A percentile compares a stretch with the other conserved stretches of the same genome.
These are phyloP conservation scores for Leccinum pellstonianum DNA, from an alignment of 768 basidiomycete genomes.

Conservation along the genomic window DNA sequence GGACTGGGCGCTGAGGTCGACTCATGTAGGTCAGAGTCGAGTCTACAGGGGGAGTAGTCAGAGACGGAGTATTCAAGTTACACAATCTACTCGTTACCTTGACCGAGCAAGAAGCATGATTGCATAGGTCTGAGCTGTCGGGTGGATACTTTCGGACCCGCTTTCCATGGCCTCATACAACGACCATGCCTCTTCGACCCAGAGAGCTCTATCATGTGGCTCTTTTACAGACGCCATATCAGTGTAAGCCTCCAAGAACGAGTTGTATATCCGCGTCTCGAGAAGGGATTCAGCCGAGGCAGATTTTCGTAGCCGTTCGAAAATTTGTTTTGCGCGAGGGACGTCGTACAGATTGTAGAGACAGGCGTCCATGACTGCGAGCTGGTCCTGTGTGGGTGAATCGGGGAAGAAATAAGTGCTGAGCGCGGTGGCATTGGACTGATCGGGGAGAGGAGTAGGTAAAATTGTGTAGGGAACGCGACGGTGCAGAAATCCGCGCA, in stretches of 20 bases:
- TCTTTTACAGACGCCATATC: conserved; percentile 54
- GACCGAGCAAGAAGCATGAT: conserved; percentile 50
- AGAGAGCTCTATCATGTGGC: conserved; percentile 42
- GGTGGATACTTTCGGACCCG: conserved; percentile 44
- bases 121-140: conserved; percentile 64
- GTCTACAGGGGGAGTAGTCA: too few species aligned
- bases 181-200: conserved; percentile 62
- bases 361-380: conserved; percentile 82
- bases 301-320: conserved; percentile 55
- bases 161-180: conserved; percentile 60
- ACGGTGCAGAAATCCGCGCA: conserved; percentile 51
- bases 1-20: too few species aligned
- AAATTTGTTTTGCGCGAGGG: conserved; percentile 70
- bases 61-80: too few species aligned
- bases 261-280: conserved; percentile 54
- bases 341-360: conserved; percentile 51
- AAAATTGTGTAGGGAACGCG: conserved; percentile 53
- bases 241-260: conserved; percentile 64
- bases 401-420: conserved; percentile 62
- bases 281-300: conserved; percentile 46
- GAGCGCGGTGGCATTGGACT: conserved; percentile 34
- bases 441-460: conserved; percentile 63
- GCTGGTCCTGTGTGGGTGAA: conserved; percentile 61
- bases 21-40: too few species aligned
- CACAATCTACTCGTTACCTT: too few species aligned